Evolutionary conservation across 192 early-diverging fungal species (phyloP).

Genomic region (Phlyctochytrium planicorne): DNA sequence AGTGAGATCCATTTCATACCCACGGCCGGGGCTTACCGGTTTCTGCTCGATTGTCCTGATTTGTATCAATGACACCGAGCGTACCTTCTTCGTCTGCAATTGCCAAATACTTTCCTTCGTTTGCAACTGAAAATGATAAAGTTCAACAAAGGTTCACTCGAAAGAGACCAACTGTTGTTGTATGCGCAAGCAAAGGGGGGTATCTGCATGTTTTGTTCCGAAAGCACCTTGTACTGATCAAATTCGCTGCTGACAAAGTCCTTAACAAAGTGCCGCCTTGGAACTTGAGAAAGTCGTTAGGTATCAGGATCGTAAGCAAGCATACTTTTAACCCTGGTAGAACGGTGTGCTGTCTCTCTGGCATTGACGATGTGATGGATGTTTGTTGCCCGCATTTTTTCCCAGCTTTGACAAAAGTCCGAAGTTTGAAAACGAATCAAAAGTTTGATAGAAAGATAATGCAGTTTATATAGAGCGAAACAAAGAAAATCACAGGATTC

Average conservation of each 20-base stretch:
- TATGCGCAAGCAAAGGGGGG: slow-evolving; percentile 41
- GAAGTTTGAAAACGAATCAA: no score
- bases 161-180: slow-evolving; percentile 33
- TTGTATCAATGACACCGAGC: slow-evolving; percentile 60
- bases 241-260: slow-evolving; percentile 27
- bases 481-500: no score
- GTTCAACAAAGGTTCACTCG: neutral
- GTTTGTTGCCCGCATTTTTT: neutral
- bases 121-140: slow-evolving; percentile 32
- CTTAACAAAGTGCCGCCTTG: slow-evolving; percentile 1
- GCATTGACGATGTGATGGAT: neutral
- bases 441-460: no score
- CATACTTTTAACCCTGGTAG: neutral
- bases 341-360: neutral
- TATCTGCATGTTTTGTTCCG: neutral
- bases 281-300: neutral
- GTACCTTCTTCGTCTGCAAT: slow-evolving; percentile 69
- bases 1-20: neutral
- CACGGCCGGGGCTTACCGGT: no score
- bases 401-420: no score
- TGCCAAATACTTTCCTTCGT: slow-evolving; percentile 59
- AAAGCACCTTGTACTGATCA: slow-evolving; percentile 16
- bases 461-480: no score
- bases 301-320: neutral
- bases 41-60: slow-evolving; percentile 23